Base-by-base conservation (phyloP, 2,329 filamentous ascomycete species). In the Hypoxylon sp. region DNA sequence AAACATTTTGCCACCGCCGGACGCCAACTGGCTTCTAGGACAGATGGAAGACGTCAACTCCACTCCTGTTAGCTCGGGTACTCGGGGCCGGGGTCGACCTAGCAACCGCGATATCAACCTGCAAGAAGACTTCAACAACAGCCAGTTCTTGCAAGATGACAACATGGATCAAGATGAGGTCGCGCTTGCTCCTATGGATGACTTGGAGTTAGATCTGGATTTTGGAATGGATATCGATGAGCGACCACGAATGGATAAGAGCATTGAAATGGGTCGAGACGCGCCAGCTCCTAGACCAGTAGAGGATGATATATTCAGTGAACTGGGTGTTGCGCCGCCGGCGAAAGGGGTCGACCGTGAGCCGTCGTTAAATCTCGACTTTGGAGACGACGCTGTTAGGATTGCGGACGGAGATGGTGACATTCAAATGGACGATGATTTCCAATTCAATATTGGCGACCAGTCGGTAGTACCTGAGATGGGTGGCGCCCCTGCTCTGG, bases 191-290 rank as follows among this genome's bases (percentile, higher is more conserved):
- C 82, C 84, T 59, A 82, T 84, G 79, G 89, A 87, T 69, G 91
- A 93, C 74, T 84, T 93, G 56, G 91, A 91, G 59, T 83, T 93
- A 27, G 87, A 92, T 69, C 81, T 95, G 59, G 91, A 93, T 73
- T 89, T 94, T 71, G 91, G 91, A 71, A 84, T 96, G 66, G 90
- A 89, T 70, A 82, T 93, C 32, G 90, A 93, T 70, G 86, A 93
- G 65, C 88, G 86, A 32, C 86, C 80, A 63, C 76, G 79, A 68
- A 76, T 80, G 67, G 86, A 87, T 64, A 81, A 81, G 65, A 96
- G 90, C 74, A 90, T 97, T 63, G 96, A 99, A 89, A 85, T 93
- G 72, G 96, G 95, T 75, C 91, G 95, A 89, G 91, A 97, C 71
- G 94, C 92, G 19, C 90, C 92, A 3, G 84, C 87, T 14, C 84